Base-by-base conservation (phyloP, 78 protist species). In the Neovahlkampfia damariscottae region DNA sequence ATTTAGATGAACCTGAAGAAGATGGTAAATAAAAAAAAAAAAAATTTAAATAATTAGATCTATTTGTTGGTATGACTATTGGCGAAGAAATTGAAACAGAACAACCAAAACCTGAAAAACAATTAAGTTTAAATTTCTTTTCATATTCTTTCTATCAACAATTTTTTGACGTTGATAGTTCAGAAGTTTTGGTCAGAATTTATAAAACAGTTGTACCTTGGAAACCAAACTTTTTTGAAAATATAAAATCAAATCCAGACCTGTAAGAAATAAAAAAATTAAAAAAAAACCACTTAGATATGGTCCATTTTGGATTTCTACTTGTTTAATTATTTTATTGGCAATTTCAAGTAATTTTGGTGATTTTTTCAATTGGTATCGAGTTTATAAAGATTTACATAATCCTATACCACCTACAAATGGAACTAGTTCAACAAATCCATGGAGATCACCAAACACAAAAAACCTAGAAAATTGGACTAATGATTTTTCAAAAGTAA, bases 231-330 rank as follows among this genome's bases (percentile, higher is more conserved):
- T 10, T 27, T 27, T 19, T 27, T 9, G 34, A 67, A 58, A 6
- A 8, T 41, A 58, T 29, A 31, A 38, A 72, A 50, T 19, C 62
- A 50, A 19, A 50, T 10, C 62, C 10, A 50, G 34, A 19, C 62
- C 62, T 10, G 71, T 58, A 34, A 36, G 3, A 67, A 67, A 34
- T 67, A 36, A 36, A 34, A 67, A 34, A 36, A 19, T 3, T 34
- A 34, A 5, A 34, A 34, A 19, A 5, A 5, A 34, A 28, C 66
- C 70, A 28, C 73, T 67, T 70, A 28, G 59, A 35, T 76, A 76
- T 50, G 79, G 79, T 8, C 79, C 79, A 29, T 31, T 76, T 29
- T 76, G 79, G 79, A 39, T 76, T 34, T 5, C 79, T 9, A 76
- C 79, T n/a, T 67, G 73, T 8, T 8, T 76, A 50, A 67, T 69